Base-by-base conservation (phyloP, 192 early-diverging fungal species). In the Martensiomyces pterosporus region DNA sequence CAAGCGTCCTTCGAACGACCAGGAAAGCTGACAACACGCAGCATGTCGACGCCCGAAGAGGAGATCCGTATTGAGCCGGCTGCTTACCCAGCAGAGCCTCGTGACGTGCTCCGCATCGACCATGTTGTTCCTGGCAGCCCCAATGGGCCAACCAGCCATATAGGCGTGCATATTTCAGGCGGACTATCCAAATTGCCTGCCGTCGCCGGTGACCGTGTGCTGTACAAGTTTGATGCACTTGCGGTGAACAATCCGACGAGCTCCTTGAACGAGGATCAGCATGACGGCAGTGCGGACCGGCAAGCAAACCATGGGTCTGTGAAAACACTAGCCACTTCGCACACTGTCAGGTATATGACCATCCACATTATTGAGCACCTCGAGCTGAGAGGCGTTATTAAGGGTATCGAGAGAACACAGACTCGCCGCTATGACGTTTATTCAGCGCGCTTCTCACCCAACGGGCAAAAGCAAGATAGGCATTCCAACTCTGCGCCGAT, bases 1-100 rank as follows among this genome's bases (percentile, higher is more conserved):
- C 60, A 57, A 57, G 67, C 67, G 7, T 32, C 38, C 9, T 34
- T 69, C 16, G 67, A 69, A 23, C 59, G 67, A 2, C 55, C 58
- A 0, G 59, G 67, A 7, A 57, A 41, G 6, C 55, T 69, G 15
- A 45, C 21, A 5, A 51, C 54, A 19, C 67, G 55, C 45, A 39
- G 33, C 4, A 37, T 54, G 40, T 15, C 41, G 3, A 62, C 59
- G 9, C 49, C 17, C 23, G 49, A 52, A 24, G 67, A 69, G 23
- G 49, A 57, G 37, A 44, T 69, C 3, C 34, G 26, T 15, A 45
- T 69, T 23, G 58, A 57, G 36, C 67, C 67, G 2, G 10, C 40
- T 10, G 59, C 47, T 4, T 69, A 69, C 25, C 67, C 67, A 10
- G 42, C 47, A 0, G 35, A 55, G 2, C 47, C 42, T 2, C 45